phyloP scores from a whole-genome alignment of 2,329 filamentous ascomycete species.

The Neonectria magnoliae region DNA sequence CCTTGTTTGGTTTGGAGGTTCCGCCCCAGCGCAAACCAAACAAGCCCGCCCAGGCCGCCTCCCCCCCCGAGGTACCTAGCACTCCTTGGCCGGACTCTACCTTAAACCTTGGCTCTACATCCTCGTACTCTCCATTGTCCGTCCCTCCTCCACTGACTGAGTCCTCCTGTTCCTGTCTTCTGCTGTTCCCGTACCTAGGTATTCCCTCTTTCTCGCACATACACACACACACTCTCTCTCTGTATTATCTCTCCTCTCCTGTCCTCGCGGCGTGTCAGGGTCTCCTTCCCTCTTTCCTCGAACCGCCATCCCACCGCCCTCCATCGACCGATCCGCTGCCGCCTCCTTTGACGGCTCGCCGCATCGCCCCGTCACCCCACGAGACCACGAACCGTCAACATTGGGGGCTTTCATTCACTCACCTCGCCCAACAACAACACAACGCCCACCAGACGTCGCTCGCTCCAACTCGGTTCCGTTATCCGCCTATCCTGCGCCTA shows the following conservation, averaged over 20 bases:
- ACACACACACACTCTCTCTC: not conserved
- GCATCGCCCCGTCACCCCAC: slow-evolving; percentile 31
- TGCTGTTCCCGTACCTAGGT: not conserved
- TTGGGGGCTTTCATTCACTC: slow-evolving; percentile 7
- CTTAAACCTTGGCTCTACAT: slow-evolving; percentile 26
- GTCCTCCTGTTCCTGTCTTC: slow-evolving; percentile 3
- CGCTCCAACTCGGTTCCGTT: slow-evolving; percentile 17
- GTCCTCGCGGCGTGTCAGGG: slow-evolving; percentile 9
- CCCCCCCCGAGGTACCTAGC: slow-evolving; percentile 14
- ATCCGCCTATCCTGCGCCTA: slow-evolving; percentile 18
- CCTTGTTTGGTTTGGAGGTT: slow-evolving; percentile 27
- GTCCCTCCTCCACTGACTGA: not conserved
- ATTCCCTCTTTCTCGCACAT: not conserved
- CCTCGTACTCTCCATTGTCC: slow-evolving; percentile 5
- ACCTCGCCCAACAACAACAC: not conserved
- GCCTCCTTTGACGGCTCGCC: slow-evolving; percentile 16
- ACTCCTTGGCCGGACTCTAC: slow-evolving; percentile 9
- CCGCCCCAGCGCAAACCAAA: slow-evolving; percentile 16
- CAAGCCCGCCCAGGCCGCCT: not conserved
- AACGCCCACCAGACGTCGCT: slow-evolving; percentile 19
- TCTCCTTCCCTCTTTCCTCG: slow-evolving; percentile 3
- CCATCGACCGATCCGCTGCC: slow-evolving; percentile 3
- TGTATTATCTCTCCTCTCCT: slow-evolving; percentile 2
- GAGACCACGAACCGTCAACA: slow-evolving; percentile 24
- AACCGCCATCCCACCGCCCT: slow-evolving; percentile 1